Percentiles rank a stretch among this genome's conserved stretches.
Evolutionary conservation across 331 rosid species (phyloP).

Genomic region (Cydonia oblonga): DNA sequence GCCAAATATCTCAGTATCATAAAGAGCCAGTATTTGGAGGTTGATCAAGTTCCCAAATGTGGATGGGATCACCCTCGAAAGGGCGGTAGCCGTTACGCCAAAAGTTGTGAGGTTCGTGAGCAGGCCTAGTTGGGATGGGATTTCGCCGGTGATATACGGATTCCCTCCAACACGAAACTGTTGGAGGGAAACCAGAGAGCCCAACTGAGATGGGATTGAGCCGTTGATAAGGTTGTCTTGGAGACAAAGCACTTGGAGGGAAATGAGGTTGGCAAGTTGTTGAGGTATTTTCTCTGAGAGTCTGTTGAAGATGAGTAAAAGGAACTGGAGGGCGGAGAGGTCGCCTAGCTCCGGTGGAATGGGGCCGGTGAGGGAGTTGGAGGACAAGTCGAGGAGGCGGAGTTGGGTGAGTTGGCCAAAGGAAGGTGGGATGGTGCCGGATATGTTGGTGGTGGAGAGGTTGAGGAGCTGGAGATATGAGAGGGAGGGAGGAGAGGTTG

Average conservation of each 20-base stretch:
- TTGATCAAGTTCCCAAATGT: constrained; percentile 65
- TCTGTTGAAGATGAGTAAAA: constrained; percentile 60
- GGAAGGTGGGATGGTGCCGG: constrained; percentile 68
- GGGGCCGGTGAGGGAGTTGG: constrained; percentile 61
- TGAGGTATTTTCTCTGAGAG: constrained; percentile 55
- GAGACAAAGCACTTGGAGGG: constrained; percentile 63
- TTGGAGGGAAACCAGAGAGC: constrained; percentile 63
- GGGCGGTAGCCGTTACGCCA: constrained; percentile 73
- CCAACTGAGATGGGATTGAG: constrained; percentile 61
- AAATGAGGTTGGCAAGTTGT: constrained; percentile 49
- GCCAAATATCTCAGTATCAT: constrained; percentile 65
- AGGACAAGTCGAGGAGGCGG: constrained; percentile 68
- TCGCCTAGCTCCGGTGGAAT: constrained; percentile 65
- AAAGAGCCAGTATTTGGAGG: constrained; percentile 67
- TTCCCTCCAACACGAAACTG: constrained; percentile 81
- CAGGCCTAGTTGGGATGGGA: constrained; percentile 58
- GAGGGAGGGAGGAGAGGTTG: constrained; percentile 62
- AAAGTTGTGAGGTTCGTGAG: constrained; percentile 73
- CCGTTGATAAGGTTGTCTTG: constrained; percentile 83
- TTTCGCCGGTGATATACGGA: constrained; percentile 55
- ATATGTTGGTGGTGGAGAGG: constrained; percentile 77
- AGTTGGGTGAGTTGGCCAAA: constrained; percentile 62
- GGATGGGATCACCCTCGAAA: constrained; percentile 63
- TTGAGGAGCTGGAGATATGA: constrained; percentile 76
- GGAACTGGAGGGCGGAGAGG: constrained; percentile 68